A percentile compares a stretch with the other conserved stretches of the same genome.
Evolutionary conservation across 257 asterid species (phyloP).

Genomic region (Haberlea rhodopensis): DNA sequence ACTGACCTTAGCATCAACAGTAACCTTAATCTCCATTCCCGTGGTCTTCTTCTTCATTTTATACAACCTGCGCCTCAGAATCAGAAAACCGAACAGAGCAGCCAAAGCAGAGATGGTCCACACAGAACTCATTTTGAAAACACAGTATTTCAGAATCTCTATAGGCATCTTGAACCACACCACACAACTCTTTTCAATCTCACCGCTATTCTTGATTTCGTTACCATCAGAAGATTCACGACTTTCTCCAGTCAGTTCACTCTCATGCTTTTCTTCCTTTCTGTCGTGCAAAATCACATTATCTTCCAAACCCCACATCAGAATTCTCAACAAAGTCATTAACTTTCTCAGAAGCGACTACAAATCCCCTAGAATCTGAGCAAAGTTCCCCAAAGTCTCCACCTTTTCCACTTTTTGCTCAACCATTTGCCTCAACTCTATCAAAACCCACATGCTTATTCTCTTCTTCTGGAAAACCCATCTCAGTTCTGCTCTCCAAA

Average conservation of each 20-base stretch:
- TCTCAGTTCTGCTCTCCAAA: constrained; percentile 34
- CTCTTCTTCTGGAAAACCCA: constrained; percentile 33
- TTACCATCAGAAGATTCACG: constrained; percentile 22
- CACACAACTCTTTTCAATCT: constrained; percentile 49
- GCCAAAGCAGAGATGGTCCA: constrained; percentile 85
- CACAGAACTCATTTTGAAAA: constrained; percentile 65
- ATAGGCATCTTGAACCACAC: constrained; percentile 96
- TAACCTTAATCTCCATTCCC: constrained; percentile 68
- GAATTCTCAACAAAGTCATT: constrained; percentile 24
- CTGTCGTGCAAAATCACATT: constrained; percentile 22
- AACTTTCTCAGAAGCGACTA: constrained; percentile 29
- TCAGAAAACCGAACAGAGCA: constrained; percentile 78
- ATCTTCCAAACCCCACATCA: constrained; percentile 26
- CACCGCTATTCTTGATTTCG: constrained; percentile 34
- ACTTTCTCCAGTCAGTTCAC: constrained; percentile 27
- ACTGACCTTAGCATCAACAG: constrained; percentile 85
- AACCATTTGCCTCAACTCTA: constrained; percentile 34
- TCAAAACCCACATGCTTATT: constrained; percentile 24
- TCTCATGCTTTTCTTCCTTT: constrained; percentile 34
- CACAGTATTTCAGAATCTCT: constrained; percentile 61
- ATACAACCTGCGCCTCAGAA: constrained; percentile 74
- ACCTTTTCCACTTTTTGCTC: constrained; percentile 28
- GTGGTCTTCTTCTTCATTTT: constrained; percentile 72
- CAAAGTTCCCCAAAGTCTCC: constrained; percentile 31
- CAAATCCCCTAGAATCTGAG: constrained; percentile 36